Conservation (phyloP, 768 basidiomycete genomes). For the Kwoniella newhampshirensis region DNA sequence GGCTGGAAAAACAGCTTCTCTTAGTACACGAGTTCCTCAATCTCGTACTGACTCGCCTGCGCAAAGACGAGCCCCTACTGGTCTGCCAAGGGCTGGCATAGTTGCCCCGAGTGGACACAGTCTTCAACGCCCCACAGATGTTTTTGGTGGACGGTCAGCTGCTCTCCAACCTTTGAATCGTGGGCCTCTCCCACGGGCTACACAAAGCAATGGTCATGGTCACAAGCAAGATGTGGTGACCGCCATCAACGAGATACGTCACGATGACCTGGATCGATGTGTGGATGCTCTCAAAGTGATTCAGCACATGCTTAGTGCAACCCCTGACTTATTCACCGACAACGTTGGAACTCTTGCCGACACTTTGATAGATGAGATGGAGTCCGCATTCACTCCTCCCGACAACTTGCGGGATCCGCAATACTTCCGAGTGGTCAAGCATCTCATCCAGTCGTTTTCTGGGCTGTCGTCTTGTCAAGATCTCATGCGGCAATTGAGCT, state of each 20-base stretch:
- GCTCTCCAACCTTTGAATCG: slow-evolving; percentile 31
- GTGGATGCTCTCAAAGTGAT: slow-evolving; percentile 93
- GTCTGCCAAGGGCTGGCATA: slow-evolving; percentile 19
- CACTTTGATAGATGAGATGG: slow-evolving; percentile 86
- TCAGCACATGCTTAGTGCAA: slow-evolving; percentile 76
- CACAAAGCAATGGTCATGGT: slow-evolving; percentile 9
- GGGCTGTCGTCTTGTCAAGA: slow-evolving; percentile 88
- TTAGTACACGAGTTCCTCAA: slow-evolving; percentile 21
- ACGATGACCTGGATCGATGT: slow-evolving; percentile 77
- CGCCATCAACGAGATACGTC: slow-evolving; percentile 83
- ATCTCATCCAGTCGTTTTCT: slow-evolving; percentile 92
- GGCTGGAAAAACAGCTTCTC: slow-evolving; percentile 17
- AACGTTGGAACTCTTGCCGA: slow-evolving; percentile 75
- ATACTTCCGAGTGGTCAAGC: slow-evolving; percentile 92
- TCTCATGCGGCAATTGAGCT: slow-evolving; percentile 81
- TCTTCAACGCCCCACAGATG: slow-evolving; percentile 10
- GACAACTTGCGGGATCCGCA: slow-evolving; percentile 71
- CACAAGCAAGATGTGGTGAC: slow-evolving; percentile 63
- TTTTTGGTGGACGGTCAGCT: slow-evolving; percentile 21
- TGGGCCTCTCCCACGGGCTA: slow-evolving; percentile 3
- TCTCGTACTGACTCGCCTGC: slow-evolving; percentile 17
- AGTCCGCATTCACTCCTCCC: slow-evolving; percentile 81
- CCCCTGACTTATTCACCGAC: slow-evolving; percentile 75
- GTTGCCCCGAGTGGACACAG: slow-evolving; percentile 3
- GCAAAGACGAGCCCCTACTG: slow-evolving; percentile 18